Conservation (phyloP, 2,329 filamentous ascomycete species). For the Albifimbria verrucaria region DNA sequence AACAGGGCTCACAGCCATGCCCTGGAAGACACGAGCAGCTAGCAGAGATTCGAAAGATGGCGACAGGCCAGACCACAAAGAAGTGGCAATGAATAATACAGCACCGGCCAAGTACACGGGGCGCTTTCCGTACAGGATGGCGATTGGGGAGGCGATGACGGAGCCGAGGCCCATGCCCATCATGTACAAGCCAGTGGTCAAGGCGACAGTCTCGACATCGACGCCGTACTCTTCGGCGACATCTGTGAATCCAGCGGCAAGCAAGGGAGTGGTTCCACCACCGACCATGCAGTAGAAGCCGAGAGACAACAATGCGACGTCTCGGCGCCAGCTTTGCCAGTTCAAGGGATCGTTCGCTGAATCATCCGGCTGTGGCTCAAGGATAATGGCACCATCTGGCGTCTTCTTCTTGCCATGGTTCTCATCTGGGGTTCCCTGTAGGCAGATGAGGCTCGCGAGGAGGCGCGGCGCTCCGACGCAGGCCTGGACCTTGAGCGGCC, state of each 20-base stretch:
- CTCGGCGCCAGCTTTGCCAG: slow-evolving; percentile 80
- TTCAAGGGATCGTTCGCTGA: slow-evolving; percentile 89
- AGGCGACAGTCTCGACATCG: slow-evolving; percentile 67
- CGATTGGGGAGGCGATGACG: slow-evolving; percentile 82
- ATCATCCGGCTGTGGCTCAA: slow-evolving; percentile 90
- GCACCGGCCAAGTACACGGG: slow-evolving; percentile 81
- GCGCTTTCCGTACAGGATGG: slow-evolving; percentile 86
- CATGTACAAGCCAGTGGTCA: slow-evolving; percentile 94
- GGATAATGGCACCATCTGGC: slow-evolving; percentile 75
- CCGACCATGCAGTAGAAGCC: slow-evolving; percentile 93
- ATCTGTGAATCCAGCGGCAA: slow-evolving; percentile 85
- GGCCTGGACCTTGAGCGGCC: slow-evolving; percentile 16
- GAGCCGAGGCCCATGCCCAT: slow-evolving; percentile 84
- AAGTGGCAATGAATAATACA: slow-evolving; percentile 71
- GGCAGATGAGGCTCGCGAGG: neutral
- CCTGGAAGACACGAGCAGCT: slow-evolving; percentile 80
- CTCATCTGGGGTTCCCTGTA: slow-evolving; percentile 11
- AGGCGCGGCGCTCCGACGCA: no score
- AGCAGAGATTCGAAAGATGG: slow-evolving; percentile 77
- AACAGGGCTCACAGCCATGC: slow-evolving; percentile 82
- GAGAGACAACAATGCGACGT: slow-evolving; percentile 74
- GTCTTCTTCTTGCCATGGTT: slow-evolving; percentile 67
- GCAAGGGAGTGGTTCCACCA: slow-evolving; percentile 84
- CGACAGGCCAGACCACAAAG: slow-evolving; percentile 83
- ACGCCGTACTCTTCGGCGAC: slow-evolving; percentile 67